Percentiles rank a stretch among this genome's conserved stretches.
These are phyloP conservation scores for Eucalyptus globulus DNA, from an alignment of 345 rosid species.

Conservation along the genomic window DNA sequence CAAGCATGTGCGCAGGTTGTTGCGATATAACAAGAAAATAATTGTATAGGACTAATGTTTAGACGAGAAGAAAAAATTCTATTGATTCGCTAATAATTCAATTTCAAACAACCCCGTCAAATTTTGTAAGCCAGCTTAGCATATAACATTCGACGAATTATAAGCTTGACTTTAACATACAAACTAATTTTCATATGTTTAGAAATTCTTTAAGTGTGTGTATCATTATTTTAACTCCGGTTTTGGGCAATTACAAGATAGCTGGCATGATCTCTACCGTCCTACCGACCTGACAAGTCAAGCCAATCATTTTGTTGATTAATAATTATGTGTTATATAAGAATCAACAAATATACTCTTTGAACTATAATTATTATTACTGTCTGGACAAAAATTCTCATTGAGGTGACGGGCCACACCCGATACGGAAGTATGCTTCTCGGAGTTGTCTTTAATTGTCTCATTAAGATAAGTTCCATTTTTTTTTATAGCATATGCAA, in stretches of 20 bases:
- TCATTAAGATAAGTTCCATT: neutral
- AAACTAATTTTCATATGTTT: neutral
- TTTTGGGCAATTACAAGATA: neutral
- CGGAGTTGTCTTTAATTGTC: neutral
- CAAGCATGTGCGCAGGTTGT: neutral
- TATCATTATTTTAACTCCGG: neutral
- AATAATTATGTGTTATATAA: no score
- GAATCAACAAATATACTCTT: neutral
- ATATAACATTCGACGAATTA: neutral
- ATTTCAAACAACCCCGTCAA: neutral
- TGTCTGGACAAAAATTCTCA: neutral
- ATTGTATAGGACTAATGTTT: no score
- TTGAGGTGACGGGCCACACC: neutral
- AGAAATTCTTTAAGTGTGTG: neutral
- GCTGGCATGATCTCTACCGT: neutral
- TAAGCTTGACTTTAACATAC: neutral
- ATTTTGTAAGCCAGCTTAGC: neutral
- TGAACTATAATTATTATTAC: no score
- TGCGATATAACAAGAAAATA: neutral
- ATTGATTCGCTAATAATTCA: neutral
- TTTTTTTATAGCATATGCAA: neutral
- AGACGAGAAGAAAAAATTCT: no score
- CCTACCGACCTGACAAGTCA: neutral
- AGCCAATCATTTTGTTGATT: neutral
- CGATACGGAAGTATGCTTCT: neutral